A percentile compares a stretch with the other conserved stretches of the same genome.
Evolutionary conservation across 2,329 filamentous ascomycete species (phyloP).

Genomic region (Coleophoma cylindrospora): DNA sequence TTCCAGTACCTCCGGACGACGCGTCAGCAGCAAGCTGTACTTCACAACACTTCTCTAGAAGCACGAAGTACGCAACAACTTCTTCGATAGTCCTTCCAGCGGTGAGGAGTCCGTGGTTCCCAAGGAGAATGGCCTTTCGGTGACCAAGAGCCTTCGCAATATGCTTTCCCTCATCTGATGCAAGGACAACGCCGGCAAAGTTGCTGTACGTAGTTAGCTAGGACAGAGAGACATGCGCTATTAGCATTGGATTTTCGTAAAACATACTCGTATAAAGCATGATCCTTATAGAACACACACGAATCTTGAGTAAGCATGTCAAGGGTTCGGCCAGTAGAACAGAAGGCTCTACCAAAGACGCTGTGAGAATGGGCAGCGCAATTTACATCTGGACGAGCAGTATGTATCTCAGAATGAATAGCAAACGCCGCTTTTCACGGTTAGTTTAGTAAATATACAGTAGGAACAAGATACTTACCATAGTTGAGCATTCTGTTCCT

Average conservation of each 20-base stretch:
- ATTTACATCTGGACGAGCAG: conserved; percentile 3
- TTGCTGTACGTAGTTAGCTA: conserved; percentile 24
- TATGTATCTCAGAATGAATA: conserved; percentile 6
- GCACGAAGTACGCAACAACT: conserved; percentile 35
- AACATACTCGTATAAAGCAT: background rate
- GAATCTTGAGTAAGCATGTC: conserved; percentile 20
- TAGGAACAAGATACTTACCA: background rate
- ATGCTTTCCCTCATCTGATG: conserved; percentile 35
- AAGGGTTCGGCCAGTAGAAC: conserved; percentile 1
- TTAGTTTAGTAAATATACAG: background rate
- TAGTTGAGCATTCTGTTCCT: conserved; percentile 15
- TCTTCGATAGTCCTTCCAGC: conserved; percentile 33
- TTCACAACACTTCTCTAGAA: conserved; percentile 34
- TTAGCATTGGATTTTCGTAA: conserved; percentile 4
- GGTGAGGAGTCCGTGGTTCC: conserved; percentile 29
- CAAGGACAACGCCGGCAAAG: conserved; percentile 41
- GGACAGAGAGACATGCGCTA: too few species aligned
- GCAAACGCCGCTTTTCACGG: conserved; percentile 1
- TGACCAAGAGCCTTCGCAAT: conserved; percentile 32
- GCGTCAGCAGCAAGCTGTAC: conserved; percentile 33
- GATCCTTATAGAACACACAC: conserved; percentile 30
- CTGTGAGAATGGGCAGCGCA: conserved; percentile 5
- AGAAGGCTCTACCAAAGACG: conserved; percentile 3
- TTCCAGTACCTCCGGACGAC: conserved; percentile 54
- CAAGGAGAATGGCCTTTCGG: conserved; percentile 34